A percentile compares a stretch with the other conserved stretches of the same genome.
phyloP scores from a whole-genome alignment of 345 rosid genomes.

The Camelina neglecta region DNA sequence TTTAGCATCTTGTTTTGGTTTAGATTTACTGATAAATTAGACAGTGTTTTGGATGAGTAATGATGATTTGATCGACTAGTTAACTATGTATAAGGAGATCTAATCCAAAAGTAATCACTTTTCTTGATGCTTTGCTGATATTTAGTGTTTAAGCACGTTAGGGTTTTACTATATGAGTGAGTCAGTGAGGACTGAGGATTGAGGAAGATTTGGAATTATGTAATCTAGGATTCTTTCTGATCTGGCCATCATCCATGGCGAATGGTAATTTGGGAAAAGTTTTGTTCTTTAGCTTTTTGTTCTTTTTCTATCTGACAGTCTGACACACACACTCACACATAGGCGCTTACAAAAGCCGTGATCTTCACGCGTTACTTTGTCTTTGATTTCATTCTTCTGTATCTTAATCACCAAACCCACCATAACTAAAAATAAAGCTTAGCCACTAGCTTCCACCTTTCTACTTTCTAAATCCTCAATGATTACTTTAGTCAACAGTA shows the following conservation, averaged over 20 bases:
- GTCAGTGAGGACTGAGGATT: slow-evolving; percentile 1
- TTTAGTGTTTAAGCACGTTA: slow-evolving; percentile 1
- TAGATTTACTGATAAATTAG: not conserved
- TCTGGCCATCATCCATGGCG: slow-evolving; percentile 37
- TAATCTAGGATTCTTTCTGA: slow-evolving; percentile 41
- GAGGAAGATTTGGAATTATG: slow-evolving; percentile 27
- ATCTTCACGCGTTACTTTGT: slow-evolving; percentile 20
- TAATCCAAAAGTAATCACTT: slow-evolving; percentile 22
- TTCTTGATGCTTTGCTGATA: slow-evolving; percentile 1
- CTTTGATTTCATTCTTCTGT: slow-evolving; percentile 22
- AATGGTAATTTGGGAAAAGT: slow-evolving; percentile 35
- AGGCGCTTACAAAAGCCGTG: slow-evolving; percentile 7
- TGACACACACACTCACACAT: not conserved
- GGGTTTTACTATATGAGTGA: slow-evolving; percentile 23
- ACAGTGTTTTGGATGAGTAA: not conserved
- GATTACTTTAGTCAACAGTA: slow-evolving; percentile 8
- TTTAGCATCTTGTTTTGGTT: slow-evolving; percentile 2
- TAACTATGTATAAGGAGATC: not conserved
- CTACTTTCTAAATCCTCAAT: slow-evolving; percentile 10
- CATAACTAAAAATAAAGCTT: slow-evolving; percentile 20
- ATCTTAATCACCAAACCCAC: slow-evolving; percentile 40
- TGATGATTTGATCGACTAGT: not conserved
- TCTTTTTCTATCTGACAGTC: slow-evolving; percentile 36
- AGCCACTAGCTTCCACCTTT: slow-evolving; percentile 32
- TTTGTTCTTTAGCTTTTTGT: slow-evolving; percentile 44